Base-by-base conservation (phyloP, 495 filamentous ascomycete species). In the Aspergillus homomorphus region DNA sequence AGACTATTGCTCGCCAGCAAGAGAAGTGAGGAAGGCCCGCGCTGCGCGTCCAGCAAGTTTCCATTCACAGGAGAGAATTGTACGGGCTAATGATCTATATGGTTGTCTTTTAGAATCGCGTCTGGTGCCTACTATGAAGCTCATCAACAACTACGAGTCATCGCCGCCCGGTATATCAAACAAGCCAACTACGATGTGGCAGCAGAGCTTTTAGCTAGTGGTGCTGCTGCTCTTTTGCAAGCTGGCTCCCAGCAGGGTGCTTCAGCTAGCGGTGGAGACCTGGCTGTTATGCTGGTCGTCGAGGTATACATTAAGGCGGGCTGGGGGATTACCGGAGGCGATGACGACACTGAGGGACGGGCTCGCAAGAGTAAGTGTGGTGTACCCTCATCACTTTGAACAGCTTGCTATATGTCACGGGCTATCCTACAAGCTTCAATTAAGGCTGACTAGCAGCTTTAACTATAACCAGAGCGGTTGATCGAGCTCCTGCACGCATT, bases 51-150 rank as follows among this genome's bases (percentile, higher is more conserved):
- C 16, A 4, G 1, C 22, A 16, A 44, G 38, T 20, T 45, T 24
- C 26, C 15, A 23, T 12, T 10, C 4, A 18, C 19, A 18, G 30
- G 2, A 16, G 20, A 23, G 18, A 45, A 24, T 3, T 30, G 7
- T 7, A 20, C n/a, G 10, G 20, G 12, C 51, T 59, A 56, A 58
- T 49, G 3, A 44, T 23, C 22, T 7, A 48, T 30, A 56, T 51
- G 28, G 53, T 24, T 48, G 54, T 21, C 23, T 14, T 56, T 59
- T 74, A 95, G 93, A 69, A 97, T 96, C 72, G 81, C 86, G 60
- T 91, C 94, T 73, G 95, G 94, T 59, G 84, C 90, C 65, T 96
- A 84, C 79, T 98, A 98, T 77, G 94, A 98, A 82, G 94, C 94
- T 53, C 91, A 96, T 72, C 94, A 98, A 72, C 95, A 98, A 77